phyloP scores from a whole-genome alignment of 2,329 filamentous ascomycete species.

The Aspergillus quadricinctus region DNA sequence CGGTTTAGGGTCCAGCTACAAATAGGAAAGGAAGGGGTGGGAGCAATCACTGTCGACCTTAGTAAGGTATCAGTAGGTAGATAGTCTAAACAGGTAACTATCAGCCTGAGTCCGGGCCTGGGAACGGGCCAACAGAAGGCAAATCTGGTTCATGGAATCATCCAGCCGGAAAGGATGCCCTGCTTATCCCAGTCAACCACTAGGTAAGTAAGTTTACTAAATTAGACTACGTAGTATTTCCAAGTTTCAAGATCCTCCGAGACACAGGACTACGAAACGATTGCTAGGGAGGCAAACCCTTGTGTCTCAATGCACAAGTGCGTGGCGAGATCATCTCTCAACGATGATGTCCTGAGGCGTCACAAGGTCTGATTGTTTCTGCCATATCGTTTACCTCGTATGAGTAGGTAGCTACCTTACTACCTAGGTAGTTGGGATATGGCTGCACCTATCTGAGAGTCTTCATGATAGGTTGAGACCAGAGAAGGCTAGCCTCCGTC shows the following conservation, averaged over 20 bases:
- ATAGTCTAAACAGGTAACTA: not conserved
- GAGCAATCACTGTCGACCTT: not conserved
- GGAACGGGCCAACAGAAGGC: not conserved
- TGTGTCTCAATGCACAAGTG: not conserved
- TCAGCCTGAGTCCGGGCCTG: too few species aligned
- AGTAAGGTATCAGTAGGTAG: not conserved
- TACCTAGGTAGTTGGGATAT: not conserved
- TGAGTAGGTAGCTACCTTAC: not conserved
- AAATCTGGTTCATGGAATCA: not conserved
- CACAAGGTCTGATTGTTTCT: not conserved
- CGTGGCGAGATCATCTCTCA: not conserved
- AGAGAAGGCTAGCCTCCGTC: not conserved
- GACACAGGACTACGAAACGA: not conserved
- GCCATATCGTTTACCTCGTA: not conserved
- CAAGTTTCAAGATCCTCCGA: not conserved
- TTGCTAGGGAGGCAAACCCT: not conserved
- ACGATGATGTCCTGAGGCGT: not conserved
- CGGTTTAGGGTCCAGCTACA: conserved; percentile 16
- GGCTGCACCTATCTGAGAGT: not conserved
- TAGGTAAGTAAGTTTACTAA: too few species aligned
- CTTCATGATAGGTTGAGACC: not conserved
- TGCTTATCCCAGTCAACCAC: not conserved
- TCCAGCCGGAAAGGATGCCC: not conserved
- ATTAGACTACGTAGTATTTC: not conserved
- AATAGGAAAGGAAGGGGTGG: conserved; percentile 11